Percentiles rank a stretch among this genome's conserved stretches.
These are phyloP conservation scores for Trichocomaceae sp. DNA, from an alignment of 2,329 filamentous ascomycete species.

Conservation along the genomic window DNA sequence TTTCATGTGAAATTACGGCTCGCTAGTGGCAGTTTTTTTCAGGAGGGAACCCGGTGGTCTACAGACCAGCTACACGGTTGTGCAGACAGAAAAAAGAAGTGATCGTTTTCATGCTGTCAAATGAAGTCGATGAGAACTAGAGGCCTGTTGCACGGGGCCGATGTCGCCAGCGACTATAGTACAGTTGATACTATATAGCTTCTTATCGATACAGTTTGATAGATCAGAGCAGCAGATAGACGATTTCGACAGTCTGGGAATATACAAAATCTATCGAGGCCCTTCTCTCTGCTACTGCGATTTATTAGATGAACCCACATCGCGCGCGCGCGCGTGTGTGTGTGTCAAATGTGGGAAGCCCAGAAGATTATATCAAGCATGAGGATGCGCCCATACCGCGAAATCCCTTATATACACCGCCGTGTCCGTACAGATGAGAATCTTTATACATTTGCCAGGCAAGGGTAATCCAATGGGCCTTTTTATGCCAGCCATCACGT, in stretches of 20 bases:
- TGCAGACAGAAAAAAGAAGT: constrained; percentile 4
- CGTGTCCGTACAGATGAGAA: neutral
- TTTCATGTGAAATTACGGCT: constrained; percentile 8
- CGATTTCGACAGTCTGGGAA: constrained; percentile 31
- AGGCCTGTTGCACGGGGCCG: constrained; percentile 25
- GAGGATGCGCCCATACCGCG: neutral
- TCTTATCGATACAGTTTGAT: constrained; percentile 64
- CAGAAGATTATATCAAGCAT: neutral
- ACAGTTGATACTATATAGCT: constrained; percentile 54
- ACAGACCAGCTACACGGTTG: constrained; percentile 7
- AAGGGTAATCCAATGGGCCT: constrained; percentile 4
- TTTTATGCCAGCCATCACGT: neutral
- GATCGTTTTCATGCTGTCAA: constrained; percentile 8
- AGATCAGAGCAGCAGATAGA: constrained; percentile 54
- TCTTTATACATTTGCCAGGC: neutral
- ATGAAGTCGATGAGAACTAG: constrained; percentile 21
- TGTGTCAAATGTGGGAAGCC: constrained; percentile 5
- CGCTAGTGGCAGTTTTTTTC: neutral
- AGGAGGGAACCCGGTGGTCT: neutral
- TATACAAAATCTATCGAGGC: constrained; percentile 32
- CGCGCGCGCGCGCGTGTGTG: too few species aligned
- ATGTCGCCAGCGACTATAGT: constrained; percentile 40
- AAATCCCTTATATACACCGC: neutral
- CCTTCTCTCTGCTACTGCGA: constrained; percentile 60
- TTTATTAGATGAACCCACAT: constrained; percentile 61